Base-by-base conservation (phyloP, 331 rosid genomes). In the Acacia pycnantha region DNA sequence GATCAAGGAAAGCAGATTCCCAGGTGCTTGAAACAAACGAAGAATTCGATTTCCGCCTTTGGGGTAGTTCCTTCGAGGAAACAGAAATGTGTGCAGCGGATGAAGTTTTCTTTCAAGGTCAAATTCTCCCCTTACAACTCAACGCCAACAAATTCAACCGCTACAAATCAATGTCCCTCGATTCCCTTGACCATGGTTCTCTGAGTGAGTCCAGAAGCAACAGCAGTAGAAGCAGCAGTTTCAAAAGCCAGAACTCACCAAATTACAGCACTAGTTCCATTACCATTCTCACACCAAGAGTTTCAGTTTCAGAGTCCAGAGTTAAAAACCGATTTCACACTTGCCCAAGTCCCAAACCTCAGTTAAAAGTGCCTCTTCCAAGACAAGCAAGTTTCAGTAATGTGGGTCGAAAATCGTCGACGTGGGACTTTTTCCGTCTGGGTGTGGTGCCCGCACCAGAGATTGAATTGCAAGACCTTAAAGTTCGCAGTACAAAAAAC, bases 21-120 rank as follows among this genome's bases (percentile, higher is more conserved):
- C 11, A 27, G 67, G 29, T 19, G 24, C 51, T 6, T 19, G 90
- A 87, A 81, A 59, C 58, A 14, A 88, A 68, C 14, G 90, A 90
- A 13, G 94, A 92, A 31, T 94, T 94, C 69, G 91, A 90, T 82
- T 94, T 94, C 67, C 67, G 82, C 37, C 77, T 84, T 65, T 65
- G 83, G 84, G 70, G 81, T 74, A 83, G 82, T 69, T 78, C 84
- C 8, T 33, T 68, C 22, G 33, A 82, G 8, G 88, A 74, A 15
- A 53, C 90, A 3, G 79, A 84, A 83, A 94, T 94, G 95, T 94
- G 97, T 47, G 75, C 85, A 0, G 98, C 98, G 1, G 95, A 94
- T 37, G 98, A 94, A 21, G 86, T 94, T 33, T 90, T 94, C 86
- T 92, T 89, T 64, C 81, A 81, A 64, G 98, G 98, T 19, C 90